Base-by-base conservation (phyloP, 2,329 filamentous ascomycete genomes). In the Phymatotrichopsis omnivora region DNA sequence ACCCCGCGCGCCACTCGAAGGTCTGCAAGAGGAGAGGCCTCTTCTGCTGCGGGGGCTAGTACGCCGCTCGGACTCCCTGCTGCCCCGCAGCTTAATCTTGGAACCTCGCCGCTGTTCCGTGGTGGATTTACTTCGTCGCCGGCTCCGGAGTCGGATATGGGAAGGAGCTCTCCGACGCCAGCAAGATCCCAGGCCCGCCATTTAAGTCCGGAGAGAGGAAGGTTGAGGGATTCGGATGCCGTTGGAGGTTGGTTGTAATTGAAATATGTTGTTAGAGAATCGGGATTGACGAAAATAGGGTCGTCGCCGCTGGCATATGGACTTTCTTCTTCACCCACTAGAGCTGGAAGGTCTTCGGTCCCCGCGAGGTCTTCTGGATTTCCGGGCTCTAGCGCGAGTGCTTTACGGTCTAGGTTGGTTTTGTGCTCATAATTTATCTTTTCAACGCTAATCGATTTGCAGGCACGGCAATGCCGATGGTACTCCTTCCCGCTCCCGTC, bases 301-400 rank as follows among this genome's bases (percentile, higher is more conserved):
- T 59, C 57, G 32, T 58, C 56, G 6, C 57, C 57, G 8, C 47
- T 59, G 34, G 49, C 52, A 39, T 59, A 59, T 45, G 54, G 45
- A 7, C 49, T 54, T 25, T 57, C 54, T 32, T 57, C 56, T 22
- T 54, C 54, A 3, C 54, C 56, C n/a, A 32, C 44, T 0, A 46
- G 50, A 36, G 51, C 39, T 17, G 33, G 34, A 38, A 38, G 44
- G 3, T 51, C 52, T 1, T 51, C 51, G 7, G 38, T 34, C 37
- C 40, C 31, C 27, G 41, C 11, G 25, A 45, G 23, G 45, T 44
- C n/a, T n/a, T 40, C 24, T 24, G 37, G 30, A 17, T 33, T 51
- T n/a, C 51, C 53, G 7, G 42, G 51, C 16, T 55, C 53, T 6
- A 55, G 47, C 36, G 45, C 53, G 3, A 42, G 51, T 32, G 45